Percentiles rank a stretch among this genome's conserved stretches.
Conservation (phyloP, 2,329 filamentous ascomycete genomes). For the Fusarium palustre region DNA sequence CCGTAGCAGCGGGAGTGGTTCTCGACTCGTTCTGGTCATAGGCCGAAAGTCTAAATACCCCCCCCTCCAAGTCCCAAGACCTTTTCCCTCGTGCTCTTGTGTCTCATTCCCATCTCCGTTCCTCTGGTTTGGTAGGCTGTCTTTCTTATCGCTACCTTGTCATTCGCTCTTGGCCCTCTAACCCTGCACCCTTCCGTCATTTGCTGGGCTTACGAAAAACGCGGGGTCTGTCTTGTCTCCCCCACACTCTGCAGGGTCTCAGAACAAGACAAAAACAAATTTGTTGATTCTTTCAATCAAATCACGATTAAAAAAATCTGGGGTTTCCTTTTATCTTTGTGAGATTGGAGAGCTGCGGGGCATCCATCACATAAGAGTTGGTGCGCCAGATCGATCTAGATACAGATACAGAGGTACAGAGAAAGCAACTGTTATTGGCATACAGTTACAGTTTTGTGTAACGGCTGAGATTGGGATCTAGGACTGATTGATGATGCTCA, state of each 20-base stretch:
- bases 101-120: conserved; percentile 23
- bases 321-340: conserved; percentile 22
- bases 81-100: conserved; percentile 37
- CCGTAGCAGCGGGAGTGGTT: conserved; percentile 33
- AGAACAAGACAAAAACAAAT: conserved; percentile 5
- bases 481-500: conserved; percentile 14
- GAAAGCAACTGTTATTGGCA: neutral
- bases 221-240: conserved; percentile 45
- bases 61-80: conserved; percentile 23
- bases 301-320: neutral
- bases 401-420: neutral
- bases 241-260: conserved; percentile 44
- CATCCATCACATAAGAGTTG: neutral
- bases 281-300: conserved; percentile 19
- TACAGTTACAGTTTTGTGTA: conserved; percentile 7
- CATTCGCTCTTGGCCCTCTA: conserved; percentile 38
- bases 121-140: conserved; percentile 5
- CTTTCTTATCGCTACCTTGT: conserved; percentile 42
- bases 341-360: conserved; percentile 12
- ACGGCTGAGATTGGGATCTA: neutral
- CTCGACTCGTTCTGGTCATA: conserved; percentile 38
- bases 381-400: neutral
- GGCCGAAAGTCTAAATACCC: conserved; percentile 33
- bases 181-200: conserved; percentile 41
- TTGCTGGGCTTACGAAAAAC: conserved; percentile 38